Evolutionary conservation across 306 rosid genomes (phyloP).

Genomic region (Prunus fruticosa): DNA sequence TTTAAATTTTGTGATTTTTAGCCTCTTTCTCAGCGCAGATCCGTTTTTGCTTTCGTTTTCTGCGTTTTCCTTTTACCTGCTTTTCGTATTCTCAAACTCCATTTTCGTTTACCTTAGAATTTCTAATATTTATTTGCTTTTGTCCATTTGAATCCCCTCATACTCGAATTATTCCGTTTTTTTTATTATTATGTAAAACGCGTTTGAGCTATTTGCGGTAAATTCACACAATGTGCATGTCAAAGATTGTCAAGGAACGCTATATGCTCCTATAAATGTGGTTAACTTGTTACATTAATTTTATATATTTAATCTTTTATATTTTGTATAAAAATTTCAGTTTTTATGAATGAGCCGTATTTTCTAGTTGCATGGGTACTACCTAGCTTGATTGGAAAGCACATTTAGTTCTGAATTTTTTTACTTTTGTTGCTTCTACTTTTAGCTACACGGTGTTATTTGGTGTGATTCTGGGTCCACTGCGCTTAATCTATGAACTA

Average conservation of each 20-base stretch:
- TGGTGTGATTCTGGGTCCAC: neutral
- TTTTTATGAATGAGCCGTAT: neutral
- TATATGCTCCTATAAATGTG: constrained; percentile 17
- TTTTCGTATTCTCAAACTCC: neutral
- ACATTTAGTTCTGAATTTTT: neutral
- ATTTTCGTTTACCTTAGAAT: constrained; percentile 19
- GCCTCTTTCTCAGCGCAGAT: constrained; percentile 43
- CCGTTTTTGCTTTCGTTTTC: constrained; percentile 38
- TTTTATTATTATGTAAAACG: neutral
- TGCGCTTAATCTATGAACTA: constrained; percentile 16
- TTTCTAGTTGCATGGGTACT: constrained; percentile 19
- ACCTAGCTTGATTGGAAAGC: constrained; percentile 22
- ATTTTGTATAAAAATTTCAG: neutral
- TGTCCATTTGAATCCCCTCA: constrained; percentile 17
- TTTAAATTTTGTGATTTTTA: constrained; percentile 1
- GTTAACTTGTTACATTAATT: constrained; percentile 14
- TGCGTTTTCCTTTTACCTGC: constrained; percentile 13
- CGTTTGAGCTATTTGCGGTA: constrained; percentile 26
- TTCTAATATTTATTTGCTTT: constrained; percentile 18
- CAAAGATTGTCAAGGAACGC: constrained; percentile 17
- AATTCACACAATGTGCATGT: constrained; percentile 45
- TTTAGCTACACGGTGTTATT: constrained; percentile 16
- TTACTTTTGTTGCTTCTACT: neutral
- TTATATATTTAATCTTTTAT: constrained; percentile 4
- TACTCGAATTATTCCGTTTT: constrained; percentile 9